Conservation (phyloP, 768 basidiomycete genomes). For the Termitomyces sp. region DNA sequence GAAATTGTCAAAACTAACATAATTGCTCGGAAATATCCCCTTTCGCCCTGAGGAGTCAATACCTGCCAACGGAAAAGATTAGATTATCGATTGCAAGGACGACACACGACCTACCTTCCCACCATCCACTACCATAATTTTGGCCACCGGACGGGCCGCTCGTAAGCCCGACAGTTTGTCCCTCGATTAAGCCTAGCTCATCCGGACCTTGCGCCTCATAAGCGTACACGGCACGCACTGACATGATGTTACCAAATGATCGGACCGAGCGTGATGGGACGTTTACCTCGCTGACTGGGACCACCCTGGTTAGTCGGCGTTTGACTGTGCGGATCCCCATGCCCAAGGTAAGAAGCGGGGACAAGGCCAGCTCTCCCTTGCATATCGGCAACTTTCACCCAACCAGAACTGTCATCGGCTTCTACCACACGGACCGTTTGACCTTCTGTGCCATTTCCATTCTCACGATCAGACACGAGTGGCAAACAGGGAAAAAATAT, state of each 20-base stretch:
- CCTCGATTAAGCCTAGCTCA: constrained; percentile 59
- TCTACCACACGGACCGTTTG: constrained; percentile 60
- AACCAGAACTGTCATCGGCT: constrained; percentile 81
- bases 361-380: constrained; percentile 65
- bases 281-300: constrained; percentile 44
- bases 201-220: constrained; percentile 72
- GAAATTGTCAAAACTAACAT: constrained; percentile 46
- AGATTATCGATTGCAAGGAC: constrained; percentile 13
- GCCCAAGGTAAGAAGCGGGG: constrained; percentile 75
- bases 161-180: constrained; percentile 60
- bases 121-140: constrained; percentile 77
- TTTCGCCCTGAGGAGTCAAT: constrained; percentile 52
- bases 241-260: constrained; percentile 6
- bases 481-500: background rate
- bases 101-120: constrained; percentile 58
- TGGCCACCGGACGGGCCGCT: constrained; percentile 54
- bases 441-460: constrained; percentile 43
- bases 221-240: constrained; percentile 79
- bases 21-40: constrained; percentile 86
- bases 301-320: constrained; percentile 20
- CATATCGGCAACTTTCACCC: constrained; percentile 68
- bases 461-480: background rate
- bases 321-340: constrained; percentile 17
- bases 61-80: constrained; percentile 36
- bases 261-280: background rate